A percentile compares a stretch with the other conserved stretches of the same genome.
phyloP scores from a whole-genome alignment of 306 rosid species.

The Phaseolus lunatus region DNA sequence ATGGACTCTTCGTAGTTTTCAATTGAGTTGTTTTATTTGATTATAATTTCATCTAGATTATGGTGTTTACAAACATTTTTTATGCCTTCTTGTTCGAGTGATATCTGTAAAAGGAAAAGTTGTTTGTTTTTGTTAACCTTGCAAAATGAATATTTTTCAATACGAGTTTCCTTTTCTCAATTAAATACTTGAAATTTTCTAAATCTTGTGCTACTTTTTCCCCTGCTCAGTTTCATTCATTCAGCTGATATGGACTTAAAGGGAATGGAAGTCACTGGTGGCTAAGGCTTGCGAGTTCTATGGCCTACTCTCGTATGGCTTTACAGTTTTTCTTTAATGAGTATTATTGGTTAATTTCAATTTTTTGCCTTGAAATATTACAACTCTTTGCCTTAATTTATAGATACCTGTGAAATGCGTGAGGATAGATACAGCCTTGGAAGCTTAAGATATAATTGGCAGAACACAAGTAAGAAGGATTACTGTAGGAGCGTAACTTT shows the following conservation, averaged over 20 bases:
- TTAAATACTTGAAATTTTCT: slow-evolving; percentile 2
- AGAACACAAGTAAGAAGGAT: slow-evolving; percentile 42
- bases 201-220: slow-evolving; percentile 13
- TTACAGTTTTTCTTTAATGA: slow-evolving; percentile 11
- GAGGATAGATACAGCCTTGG: slow-evolving; percentile 52
- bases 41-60: background rate
- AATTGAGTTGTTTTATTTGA: background rate
- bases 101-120: slow-evolving; percentile 10
- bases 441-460: slow-evolving; percentile 50
- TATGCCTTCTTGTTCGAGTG: slow-evolving; percentile 1
- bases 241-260: slow-evolving; percentile 47
- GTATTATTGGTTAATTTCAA: slow-evolving; percentile 9
- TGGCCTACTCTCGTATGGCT: slow-evolving; percentile 63
- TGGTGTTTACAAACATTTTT: background rate
- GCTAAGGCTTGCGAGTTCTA: slow-evolving; percentile 65
- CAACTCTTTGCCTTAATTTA: slow-evolving; percentile 28
- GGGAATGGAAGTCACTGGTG: slow-evolving; percentile 78
- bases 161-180: background rate
- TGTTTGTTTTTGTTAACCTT: background rate
- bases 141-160: background rate
- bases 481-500: slow-evolving; percentile 54
- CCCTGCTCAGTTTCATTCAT: slow-evolving; percentile 31
- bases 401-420: slow-evolving; percentile 69
- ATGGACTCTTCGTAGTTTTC: slow-evolving; percentile 3
- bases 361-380: background rate